Evolutionary conservation across 768 basidiomycete species (phyloP).

Genomic region (Boletus patriciae): DNA sequence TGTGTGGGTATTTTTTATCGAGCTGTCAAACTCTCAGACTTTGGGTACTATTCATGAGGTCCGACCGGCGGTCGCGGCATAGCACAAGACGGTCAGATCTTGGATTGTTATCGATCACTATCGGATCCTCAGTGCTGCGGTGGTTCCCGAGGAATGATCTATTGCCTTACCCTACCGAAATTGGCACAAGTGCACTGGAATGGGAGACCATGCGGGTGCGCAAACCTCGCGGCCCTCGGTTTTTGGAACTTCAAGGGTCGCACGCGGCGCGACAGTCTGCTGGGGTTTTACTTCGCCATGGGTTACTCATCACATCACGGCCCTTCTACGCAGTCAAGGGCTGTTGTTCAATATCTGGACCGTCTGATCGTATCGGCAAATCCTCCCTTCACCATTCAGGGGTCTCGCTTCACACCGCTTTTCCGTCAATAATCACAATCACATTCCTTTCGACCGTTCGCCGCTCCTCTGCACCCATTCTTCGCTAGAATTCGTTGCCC

Average conservation of each 20-base stretch:
- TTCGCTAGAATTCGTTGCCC: conserved; percentile 17
- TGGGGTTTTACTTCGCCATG: conserved; percentile 35
- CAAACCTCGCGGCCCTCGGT: conserved; percentile 36
- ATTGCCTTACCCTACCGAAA: conserved; percentile 34
- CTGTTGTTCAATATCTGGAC: conserved; percentile 10
- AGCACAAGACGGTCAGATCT: conserved; percentile 42
- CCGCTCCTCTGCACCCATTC: conserved; percentile 21
- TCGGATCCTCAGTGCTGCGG: conserved; percentile 41
- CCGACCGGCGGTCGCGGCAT: conserved; percentile 48
- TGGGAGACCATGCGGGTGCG: conserved; percentile 43
- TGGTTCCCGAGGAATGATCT: conserved; percentile 27
- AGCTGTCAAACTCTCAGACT: conserved; percentile 43
- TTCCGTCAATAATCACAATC: conserved; percentile 27
- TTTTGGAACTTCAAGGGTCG: conserved; percentile 45
- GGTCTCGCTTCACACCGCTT: conserved; percentile 39
- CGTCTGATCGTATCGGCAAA: conserved; percentile 19
- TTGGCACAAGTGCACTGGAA: conserved; percentile 44
- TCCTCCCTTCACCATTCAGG: conserved; percentile 39
- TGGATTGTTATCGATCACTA: conserved; percentile 44
- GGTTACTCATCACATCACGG: conserved; percentile 17
- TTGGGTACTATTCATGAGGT: conserved; percentile 55
- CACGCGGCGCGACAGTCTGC: conserved; percentile 39
- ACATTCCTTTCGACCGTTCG: conserved; percentile 17
- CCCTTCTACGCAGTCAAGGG: conserved; percentile 6
- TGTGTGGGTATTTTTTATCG: conserved; percentile 15